Conservation (phyloP, 371 early-diverging fungal species). For the Spiromyces aspiralis region DNA sequence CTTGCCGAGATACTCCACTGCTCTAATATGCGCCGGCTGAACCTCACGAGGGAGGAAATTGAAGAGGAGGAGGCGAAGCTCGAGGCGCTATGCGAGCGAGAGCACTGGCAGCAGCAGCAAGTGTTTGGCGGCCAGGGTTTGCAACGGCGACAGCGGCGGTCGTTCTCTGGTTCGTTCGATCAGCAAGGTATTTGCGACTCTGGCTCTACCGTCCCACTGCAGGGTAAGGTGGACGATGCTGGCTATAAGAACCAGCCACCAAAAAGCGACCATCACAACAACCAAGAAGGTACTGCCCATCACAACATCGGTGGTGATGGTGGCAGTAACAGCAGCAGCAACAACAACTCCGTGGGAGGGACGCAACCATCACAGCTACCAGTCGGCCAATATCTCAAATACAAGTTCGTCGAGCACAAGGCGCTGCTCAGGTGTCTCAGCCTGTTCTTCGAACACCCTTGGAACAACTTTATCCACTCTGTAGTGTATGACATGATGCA, state of each 20-base stretch:
- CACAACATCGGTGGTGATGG: not conserved
- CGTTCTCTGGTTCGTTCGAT: not conserved
- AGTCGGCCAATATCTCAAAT: constrained; percentile 50
- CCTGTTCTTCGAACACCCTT: constrained; percentile 72
- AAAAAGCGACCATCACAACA: not conserved
- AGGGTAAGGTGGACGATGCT: too few relatives aligned
- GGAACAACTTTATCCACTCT: constrained; percentile 91
- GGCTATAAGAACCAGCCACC: not conserved
- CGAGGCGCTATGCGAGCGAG: not conserved
- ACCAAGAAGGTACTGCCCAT: not conserved
- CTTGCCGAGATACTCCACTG: constrained; percentile 88
- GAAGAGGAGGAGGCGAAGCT: not conserved
- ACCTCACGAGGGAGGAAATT: constrained; percentile 10
- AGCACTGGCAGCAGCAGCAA: not conserved
- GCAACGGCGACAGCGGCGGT: constrained; percentile 5
- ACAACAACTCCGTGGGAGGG: constrained; percentile 1
- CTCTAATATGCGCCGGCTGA: constrained; percentile 60
- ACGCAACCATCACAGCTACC: constrained; percentile 22
- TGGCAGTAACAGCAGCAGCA: constrained; percentile 1
- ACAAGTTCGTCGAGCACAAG: constrained; percentile 40
- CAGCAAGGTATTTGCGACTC: not conserved
- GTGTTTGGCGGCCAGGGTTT: not conserved
- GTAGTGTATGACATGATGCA: constrained; percentile 92
- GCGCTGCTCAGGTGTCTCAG: constrained; percentile 40
- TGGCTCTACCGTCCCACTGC: not conserved